Evolutionary conservation across 257 asterid genomes (phyloP).

Genomic region (Nicotiana undulata): DNA sequence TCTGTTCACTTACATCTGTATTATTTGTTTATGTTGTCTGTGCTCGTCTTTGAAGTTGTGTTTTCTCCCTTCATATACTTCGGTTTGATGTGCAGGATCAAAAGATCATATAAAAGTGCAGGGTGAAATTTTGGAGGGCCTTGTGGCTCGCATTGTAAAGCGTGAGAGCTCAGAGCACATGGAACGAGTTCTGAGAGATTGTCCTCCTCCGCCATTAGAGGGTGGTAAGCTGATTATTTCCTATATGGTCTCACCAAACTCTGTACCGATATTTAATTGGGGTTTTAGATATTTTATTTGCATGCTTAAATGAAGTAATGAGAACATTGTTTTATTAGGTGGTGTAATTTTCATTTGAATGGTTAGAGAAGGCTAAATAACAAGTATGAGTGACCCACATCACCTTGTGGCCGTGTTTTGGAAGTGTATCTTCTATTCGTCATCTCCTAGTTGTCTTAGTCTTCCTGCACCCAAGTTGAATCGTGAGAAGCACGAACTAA

Average conservation of each 20-base stretch:
- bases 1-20: not conserved
- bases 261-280: not conserved
- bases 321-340: not conserved
- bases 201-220: slow-evolving; percentile 59
- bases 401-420: not conserved
- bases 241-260: not conserved
- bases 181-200: slow-evolving; percentile 70
- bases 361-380: not conserved
- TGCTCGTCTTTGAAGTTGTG: not conserved
- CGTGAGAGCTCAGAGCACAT: slow-evolving; percentile 67
- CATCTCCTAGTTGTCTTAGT: not conserved
- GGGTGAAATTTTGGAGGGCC: slow-evolving; percentile 98
- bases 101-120: slow-evolving; percentile 81
- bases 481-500: no score
- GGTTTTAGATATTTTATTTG: not conserved
- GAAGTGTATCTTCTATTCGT: not conserved
- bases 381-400: not conserved
- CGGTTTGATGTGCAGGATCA: slow-evolving; percentile 48
- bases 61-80: not conserved
- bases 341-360: not conserved
- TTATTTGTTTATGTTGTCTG: not conserved
- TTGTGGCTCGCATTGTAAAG: slow-evolving; percentile 88
- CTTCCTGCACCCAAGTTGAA: not conserved
- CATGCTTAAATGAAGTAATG: not conserved
- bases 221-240: slow-evolving; percentile 44